These are phyloP conservation scores for Misopates orontium DNA, from an alignment of 257 asterid genomes.

Conservation along the genomic window DNA sequence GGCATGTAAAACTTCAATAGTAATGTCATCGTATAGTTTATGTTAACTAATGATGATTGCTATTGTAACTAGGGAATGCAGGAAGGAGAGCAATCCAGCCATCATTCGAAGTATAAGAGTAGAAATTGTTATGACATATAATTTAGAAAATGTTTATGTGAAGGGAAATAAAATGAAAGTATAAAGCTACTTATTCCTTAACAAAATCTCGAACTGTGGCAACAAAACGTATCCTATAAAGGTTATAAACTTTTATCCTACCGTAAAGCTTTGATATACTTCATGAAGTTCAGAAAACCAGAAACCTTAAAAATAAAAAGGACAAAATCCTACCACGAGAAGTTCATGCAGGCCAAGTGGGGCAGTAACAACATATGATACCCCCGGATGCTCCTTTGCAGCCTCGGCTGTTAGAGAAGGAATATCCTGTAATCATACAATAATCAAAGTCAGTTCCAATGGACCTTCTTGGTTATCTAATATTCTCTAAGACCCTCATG, in stretches of 20 bases:
- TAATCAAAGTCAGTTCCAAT: background rate
- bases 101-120: background rate
- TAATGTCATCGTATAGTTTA: background rate
- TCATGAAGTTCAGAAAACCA: background rate
- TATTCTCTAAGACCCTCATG: background rate
- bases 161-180: background rate
- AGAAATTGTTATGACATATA: background rate
- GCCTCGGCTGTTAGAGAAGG: slow-evolving; percentile 93
- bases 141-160: background rate
- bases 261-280: background rate
- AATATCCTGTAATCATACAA: slow-evolving; percentile 60
- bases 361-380: slow-evolving; percentile 72
- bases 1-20: background rate
- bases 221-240: background rate
- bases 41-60: background rate
- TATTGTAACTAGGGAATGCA: background rate
- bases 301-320: background rate
- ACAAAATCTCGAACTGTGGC: background rate
- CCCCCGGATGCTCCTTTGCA: slow-evolving; percentile 88
- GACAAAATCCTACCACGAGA: slow-evolving; percentile 59
- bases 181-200: background rate
- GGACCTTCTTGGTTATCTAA: background rate
- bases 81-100: background rate
- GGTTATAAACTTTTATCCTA: background rate
- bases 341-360: slow-evolving; percentile 85